A percentile compares a stretch with the other conserved stretches of the same genome.
Conservation (phyloP, 306 rosid genomes). For the Arachis hypogaea region DNA sequence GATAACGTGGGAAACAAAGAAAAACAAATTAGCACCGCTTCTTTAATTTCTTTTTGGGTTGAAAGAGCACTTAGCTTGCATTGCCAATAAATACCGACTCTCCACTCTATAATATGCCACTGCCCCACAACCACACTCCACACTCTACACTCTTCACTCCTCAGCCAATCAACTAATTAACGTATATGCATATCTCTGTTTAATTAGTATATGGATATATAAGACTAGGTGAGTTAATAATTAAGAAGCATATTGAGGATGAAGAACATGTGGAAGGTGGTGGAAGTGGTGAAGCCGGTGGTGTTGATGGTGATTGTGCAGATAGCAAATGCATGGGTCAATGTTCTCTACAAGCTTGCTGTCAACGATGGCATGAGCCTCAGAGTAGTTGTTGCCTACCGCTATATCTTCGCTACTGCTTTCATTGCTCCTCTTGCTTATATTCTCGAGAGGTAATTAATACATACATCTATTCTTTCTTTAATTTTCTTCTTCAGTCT, state of each 20-base stretch:
- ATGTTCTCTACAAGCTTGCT: conserved; percentile 64
- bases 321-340: conserved; percentile 53
- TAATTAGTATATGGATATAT: no score
- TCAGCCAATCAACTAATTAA: no score
- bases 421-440: conserved; percentile 66
- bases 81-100: no score
- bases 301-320: conserved; percentile 56
- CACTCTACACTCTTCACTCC: no score
- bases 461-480: no score
- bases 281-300: conserved; percentile 50
- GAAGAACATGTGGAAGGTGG: background rate
- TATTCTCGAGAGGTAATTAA: conserved; percentile 52
- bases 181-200: background rate
- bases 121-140: no score
- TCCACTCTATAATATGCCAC: background rate
- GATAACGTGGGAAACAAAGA: background rate
- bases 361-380: conserved; percentile 63
- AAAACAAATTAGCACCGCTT: background rate
- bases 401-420: conserved; percentile 55
- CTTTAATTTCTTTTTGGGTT: background rate
- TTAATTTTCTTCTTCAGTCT: no score
- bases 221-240: no score
- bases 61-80: no score
- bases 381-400: conserved; percentile 63
- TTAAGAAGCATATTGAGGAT: background rate